Percentiles rank a stretch among this genome's conserved stretches.
These are phyloP conservation scores for Earliella scabrosa DNA, from an alignment of 1,284 basidiomycete species.

Conservation along the genomic window DNA sequence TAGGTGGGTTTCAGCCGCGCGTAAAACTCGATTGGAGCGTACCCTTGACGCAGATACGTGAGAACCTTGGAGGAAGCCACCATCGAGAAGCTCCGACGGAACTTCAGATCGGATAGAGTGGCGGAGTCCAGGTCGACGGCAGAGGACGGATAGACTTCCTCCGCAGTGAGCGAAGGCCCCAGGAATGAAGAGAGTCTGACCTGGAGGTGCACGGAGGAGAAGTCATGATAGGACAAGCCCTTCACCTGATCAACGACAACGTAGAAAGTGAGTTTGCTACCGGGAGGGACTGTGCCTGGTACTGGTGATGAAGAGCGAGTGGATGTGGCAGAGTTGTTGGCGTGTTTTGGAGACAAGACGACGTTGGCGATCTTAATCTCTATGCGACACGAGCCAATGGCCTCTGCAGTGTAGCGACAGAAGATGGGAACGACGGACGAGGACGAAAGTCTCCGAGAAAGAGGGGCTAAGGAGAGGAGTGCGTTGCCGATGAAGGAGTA, in stretches of 20 bases:
- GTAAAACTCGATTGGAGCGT: slow-evolving; percentile 89
- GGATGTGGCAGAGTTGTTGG: slow-evolving; percentile 61
- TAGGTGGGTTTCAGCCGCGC: slow-evolving; percentile 82
- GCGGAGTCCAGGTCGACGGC: slow-evolving; percentile 76
- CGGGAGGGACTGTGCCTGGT: slow-evolving; percentile 64
- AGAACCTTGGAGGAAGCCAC: slow-evolving; percentile 76
- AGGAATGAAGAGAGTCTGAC: slow-evolving; percentile 82
- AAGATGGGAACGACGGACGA: slow-evolving; percentile 83
- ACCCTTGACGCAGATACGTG: slow-evolving; percentile 72
- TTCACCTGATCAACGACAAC: slow-evolving; percentile 85
- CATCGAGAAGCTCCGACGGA: slow-evolving; percentile 82
- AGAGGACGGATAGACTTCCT: slow-evolving; percentile 83
- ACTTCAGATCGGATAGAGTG: slow-evolving; percentile 77
- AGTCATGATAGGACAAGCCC: slow-evolving; percentile 87
- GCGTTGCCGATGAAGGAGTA: slow-evolving; percentile 94
- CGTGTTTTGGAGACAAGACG: slow-evolving; percentile 62
- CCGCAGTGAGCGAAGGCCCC: slow-evolving; percentile 68
- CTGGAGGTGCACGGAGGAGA: slow-evolving; percentile 84
- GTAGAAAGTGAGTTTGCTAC: slow-evolving; percentile 82
- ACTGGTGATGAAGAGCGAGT: slow-evolving; percentile 74
- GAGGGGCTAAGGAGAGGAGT: slow-evolving; percentile 80
- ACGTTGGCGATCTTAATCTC: slow-evolving; percentile 82
- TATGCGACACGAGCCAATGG: slow-evolving; percentile 89
- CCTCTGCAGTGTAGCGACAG: slow-evolving; percentile 90
- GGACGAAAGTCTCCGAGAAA: slow-evolving; percentile 81